phyloP scores from a whole-genome alignment of 306 rosid species.

The Vicia faba region DNA sequence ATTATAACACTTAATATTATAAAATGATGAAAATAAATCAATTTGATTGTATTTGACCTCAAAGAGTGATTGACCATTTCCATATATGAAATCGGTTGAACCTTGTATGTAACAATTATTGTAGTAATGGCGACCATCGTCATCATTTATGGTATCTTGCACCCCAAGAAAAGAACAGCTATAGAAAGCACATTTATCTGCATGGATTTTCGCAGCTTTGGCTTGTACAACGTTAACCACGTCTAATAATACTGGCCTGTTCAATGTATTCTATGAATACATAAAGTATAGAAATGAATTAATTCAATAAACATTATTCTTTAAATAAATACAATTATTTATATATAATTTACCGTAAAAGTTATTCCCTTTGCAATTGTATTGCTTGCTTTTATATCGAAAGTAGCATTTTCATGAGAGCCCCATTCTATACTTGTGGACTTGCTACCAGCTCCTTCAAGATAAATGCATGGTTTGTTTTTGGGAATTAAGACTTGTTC shows the following conservation, averaged over 20 bases:
- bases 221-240: slow-evolving; percentile 19
- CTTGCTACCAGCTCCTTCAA: slow-evolving; percentile 38
- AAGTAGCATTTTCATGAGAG: slow-evolving; percentile 17
- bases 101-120: slow-evolving; percentile 53
- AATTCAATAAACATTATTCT: no score
- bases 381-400: slow-evolving; percentile 4
- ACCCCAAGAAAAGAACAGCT: slow-evolving; percentile 45
- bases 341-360: slow-evolving; percentile 4
- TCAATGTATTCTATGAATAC: slow-evolving; percentile 46
- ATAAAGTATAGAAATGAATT: no score
- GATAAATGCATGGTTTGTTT: slow-evolving; percentile 34
- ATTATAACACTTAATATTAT: no score
- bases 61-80: slow-evolving; percentile 47
- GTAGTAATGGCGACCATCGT: slow-evolving; percentile 50
- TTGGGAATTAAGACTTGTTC: slow-evolving; percentile 12
- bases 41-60: slow-evolving; percentile 38
- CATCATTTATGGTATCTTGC: slow-evolving; percentile 56
- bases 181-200: slow-evolving; percentile 44
- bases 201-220: slow-evolving; percentile 36
- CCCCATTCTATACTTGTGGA: slow-evolving; percentile 31
- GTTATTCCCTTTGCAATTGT: slow-evolving; percentile 34
- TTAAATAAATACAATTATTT: no score
- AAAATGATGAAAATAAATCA: background rate
- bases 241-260: background rate
- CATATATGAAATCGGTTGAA: slow-evolving; percentile 49